Conservation (phyloP, 441 rosid genomes). For the Metrosideros polymorpha region DNA sequence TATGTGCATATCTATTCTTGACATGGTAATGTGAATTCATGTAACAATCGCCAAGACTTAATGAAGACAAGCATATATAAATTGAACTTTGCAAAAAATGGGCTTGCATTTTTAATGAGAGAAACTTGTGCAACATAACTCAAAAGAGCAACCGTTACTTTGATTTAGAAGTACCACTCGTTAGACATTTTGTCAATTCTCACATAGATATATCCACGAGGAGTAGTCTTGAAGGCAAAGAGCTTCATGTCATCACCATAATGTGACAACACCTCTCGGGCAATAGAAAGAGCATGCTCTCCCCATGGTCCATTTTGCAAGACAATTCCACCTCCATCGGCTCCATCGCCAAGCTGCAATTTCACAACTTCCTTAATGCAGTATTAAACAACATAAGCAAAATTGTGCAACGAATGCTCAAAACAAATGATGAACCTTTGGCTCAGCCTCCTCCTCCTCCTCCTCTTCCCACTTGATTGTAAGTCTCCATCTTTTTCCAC, state of each 20-base stretch:
- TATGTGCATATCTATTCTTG: not conserved
- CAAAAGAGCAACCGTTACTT: not conserved
- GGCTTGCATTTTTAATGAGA: not conserved
- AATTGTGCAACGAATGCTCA: not conserved
- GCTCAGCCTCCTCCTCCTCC: constrained; percentile 48
- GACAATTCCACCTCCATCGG: constrained; percentile 86
- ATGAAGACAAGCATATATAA: not conserved
- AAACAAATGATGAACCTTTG: constrained; percentile 25
- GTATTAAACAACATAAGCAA: not conserved
- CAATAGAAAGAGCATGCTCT: constrained; percentile 57
- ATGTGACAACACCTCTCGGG: constrained; percentile 39
- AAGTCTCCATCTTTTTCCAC: constrained; percentile 37
- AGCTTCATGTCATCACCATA: constrained; percentile 44
- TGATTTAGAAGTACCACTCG: constrained; percentile 28
- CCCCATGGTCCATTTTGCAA: constrained; percentile 73
- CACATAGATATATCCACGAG: constrained; percentile 70
- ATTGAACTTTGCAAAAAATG: not conserved
- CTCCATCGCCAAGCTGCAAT: constrained; percentile 72
- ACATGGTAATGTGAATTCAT: not conserved
- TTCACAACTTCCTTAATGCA: not conserved
- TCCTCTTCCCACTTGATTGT: constrained; percentile 75
- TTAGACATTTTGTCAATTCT: constrained; percentile 71
- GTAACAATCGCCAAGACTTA: not conserved
- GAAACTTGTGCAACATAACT: not conserved
- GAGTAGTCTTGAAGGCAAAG: constrained; percentile 72